Evolutionary conservation across 352 stramenopile genomes (phyloP), one percentile per base, ranked within the genome.

Genomic region (Phytophthora multivora): DNA sequence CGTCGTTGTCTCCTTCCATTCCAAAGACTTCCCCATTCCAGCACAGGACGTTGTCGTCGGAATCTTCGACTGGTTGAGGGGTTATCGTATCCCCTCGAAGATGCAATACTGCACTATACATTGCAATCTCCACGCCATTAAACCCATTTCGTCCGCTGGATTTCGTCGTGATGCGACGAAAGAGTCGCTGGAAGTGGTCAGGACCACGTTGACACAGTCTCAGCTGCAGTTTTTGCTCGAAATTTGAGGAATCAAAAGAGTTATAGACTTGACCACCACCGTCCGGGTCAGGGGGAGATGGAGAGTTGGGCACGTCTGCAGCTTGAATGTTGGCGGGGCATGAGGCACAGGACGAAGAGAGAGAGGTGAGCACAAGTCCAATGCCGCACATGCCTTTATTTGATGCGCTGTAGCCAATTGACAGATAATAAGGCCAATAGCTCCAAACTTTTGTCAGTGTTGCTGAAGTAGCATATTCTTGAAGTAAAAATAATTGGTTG

Each of bases 1-100:
- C 52, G 10, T 68, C 25, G 9, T 53, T 38, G 42, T 57, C 13
- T 70, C 26, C 41, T 31, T 63, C 63, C 35, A 55, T 57, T 49
- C 67, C 77, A 83, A 98, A 83, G 12, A 97, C 81, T 83, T 98
- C 95, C 46, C 93, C 96, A 75, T 98, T 98, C 95, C 95, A 98
- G 56, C 86, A 84, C 35, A 96, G 56, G 4, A 92, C 71, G 61
- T 92, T 96, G 36, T 77, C 71, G 12, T 66, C 16, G 1, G 46
- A 45, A 59, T 96, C 86, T 10, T 72, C 56, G n/a, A 94, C 59
- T 12, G 96, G 96, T 77, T 98, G 96, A n/a, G 60, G 19, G 5
- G 68, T 73, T 11, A 97, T 16, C 18, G 66, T 31, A 33, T 79
- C 58, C 10, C 93, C 89, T 28, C 95, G 83, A 47, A 98, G 80